Base-by-base conservation (phyloP, 768 basidiomycete species). In the Amanita rubescens region DNA sequence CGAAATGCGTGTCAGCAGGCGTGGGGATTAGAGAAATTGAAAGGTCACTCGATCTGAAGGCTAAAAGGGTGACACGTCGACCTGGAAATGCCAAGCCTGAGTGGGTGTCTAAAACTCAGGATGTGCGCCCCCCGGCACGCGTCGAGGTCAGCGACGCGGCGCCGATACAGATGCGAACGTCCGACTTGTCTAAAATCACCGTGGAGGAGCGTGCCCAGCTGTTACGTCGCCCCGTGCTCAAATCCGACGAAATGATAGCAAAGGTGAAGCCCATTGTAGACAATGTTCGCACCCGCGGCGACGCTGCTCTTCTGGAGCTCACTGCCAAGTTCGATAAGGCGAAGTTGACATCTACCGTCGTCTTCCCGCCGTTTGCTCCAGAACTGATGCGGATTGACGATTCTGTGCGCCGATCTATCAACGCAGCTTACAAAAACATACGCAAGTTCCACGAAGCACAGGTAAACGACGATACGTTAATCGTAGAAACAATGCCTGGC, bases 401-500 rank as follows among this genome's bases (percentile, higher is more conserved):
- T 14, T 66, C 73, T 24, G 86, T 98, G 49, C 82, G 80, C 59
- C 72, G 75, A 41, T 92, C 96, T 20, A 95, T 98, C 65, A 87
- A 96, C 63, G 69, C 76, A 50, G 96, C 96, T 3, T 99, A 98
- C 65, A 74, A 74, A 55, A 99, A 99, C 67, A 89, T 99, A 64
- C 79, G 77, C 68, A 86, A 82, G 62, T 98, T 97, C 78, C 95
- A 96, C 67, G 79, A 78, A 19, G 94, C 93, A 5, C 94, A 98
- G 70, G 71, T 80, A n/a, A 82, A 85, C 57, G 75, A 75, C 45
- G 74, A 78, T 48, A 71, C 81, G 20, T 76, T 99, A 41, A 74
- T 80, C 5, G 92, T 99, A 6, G 93, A 97, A 69, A 98, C 96
- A 10, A 97, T 93, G 91, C 94, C 96, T 6, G 96, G 96, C 9